These are phyloP conservation scores for Exobasidium cylindrosporum DNA, from an alignment of 1,284 basidiomycete genomes.

Conservation along the genomic window DNA sequence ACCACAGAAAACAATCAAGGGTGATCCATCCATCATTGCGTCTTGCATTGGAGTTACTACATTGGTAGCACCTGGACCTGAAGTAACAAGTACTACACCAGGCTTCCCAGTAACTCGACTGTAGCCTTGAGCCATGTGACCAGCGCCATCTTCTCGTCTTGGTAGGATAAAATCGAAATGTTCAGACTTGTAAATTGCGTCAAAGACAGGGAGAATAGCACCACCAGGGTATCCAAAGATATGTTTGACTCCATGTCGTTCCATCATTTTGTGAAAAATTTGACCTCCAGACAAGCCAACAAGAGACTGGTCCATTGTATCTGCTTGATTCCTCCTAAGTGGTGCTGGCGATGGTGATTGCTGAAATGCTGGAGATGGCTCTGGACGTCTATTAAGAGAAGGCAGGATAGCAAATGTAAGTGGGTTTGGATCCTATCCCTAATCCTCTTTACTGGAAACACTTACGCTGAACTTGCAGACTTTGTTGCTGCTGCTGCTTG, in stretches of 20 bases:
- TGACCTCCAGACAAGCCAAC: constrained; percentile 91
- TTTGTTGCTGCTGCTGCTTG: constrained; percentile 28
- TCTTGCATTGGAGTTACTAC: constrained; percentile 98
- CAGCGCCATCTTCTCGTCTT: constrained; percentile 94
- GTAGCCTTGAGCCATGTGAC: constrained; percentile 98
- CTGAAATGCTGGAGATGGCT: constrained; percentile 51
- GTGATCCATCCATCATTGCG: constrained; percentile 88
- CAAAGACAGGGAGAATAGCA: constrained; percentile 96
- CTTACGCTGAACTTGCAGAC: constrained; percentile 21
- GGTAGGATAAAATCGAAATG: constrained; percentile 96
- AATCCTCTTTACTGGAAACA: neutral
- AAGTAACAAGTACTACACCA: constrained; percentile 95
- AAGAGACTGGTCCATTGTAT: constrained; percentile 61
- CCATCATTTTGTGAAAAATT: constrained; percentile 99
- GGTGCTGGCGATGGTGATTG: constrained; percentile 24
- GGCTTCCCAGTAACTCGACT: constrained; percentile 96
- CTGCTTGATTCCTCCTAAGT: constrained; percentile 8
- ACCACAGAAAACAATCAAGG: constrained; percentile 90
- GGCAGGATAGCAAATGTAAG: too few species aligned
- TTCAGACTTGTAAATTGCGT: constrained; percentile 94
- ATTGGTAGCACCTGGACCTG: constrained; percentile 95
- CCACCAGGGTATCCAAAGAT: constrained; percentile 98
- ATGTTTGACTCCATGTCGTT: constrained; percentile 90
- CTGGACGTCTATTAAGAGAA: constrained; percentile 26
- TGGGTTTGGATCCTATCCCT: too few species aligned